Conservation (phyloP, 306 rosid species). For the Casuarina glauca region DNA sequence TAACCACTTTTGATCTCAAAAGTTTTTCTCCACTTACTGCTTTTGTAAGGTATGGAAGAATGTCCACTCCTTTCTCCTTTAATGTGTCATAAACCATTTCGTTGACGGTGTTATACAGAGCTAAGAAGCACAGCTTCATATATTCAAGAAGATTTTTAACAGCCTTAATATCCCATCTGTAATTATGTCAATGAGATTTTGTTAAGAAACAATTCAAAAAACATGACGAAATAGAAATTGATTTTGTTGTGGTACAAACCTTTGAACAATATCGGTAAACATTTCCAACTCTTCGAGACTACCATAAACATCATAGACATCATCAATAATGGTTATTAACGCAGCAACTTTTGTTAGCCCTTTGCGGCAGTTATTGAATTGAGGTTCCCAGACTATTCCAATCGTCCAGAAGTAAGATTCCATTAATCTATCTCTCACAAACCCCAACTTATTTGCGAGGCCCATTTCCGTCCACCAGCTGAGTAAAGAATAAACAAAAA, state of each 20-base stretch:
- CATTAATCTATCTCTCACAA: constrained; percentile 50
- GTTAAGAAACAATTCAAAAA: background rate
- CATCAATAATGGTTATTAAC: constrained; percentile 46
- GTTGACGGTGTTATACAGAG: constrained; percentile 64
- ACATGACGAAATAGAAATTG: background rate
- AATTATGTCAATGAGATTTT: too few relatives aligned
- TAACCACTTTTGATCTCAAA: too few relatives aligned
- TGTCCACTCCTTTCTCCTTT: constrained; percentile 35
- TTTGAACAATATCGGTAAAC: constrained; percentile 50
- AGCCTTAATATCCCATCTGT: constrained; percentile 56
- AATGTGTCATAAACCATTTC: constrained; percentile 46
- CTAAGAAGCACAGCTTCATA: constrained; percentile 61
- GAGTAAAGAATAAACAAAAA: too few relatives aligned
- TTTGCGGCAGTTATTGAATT: constrained; percentile 31
- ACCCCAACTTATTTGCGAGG: constrained; percentile 45
- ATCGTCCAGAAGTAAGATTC: constrained; percentile 53
- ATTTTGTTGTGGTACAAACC: constrained; percentile 25
- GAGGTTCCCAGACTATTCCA: constrained; percentile 52
- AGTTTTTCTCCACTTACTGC: background rate
- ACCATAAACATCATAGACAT: constrained; percentile 56
- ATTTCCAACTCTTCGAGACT: constrained; percentile 48
- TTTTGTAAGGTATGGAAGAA: constrained; percentile 48
- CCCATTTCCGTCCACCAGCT: constrained; percentile 62
- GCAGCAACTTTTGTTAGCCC: constrained; percentile 47
- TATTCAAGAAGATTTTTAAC: constrained; percentile 41